phyloP scores from a whole-genome alignment of 305 asterid species.

The Petunia hybrid region DNA sequence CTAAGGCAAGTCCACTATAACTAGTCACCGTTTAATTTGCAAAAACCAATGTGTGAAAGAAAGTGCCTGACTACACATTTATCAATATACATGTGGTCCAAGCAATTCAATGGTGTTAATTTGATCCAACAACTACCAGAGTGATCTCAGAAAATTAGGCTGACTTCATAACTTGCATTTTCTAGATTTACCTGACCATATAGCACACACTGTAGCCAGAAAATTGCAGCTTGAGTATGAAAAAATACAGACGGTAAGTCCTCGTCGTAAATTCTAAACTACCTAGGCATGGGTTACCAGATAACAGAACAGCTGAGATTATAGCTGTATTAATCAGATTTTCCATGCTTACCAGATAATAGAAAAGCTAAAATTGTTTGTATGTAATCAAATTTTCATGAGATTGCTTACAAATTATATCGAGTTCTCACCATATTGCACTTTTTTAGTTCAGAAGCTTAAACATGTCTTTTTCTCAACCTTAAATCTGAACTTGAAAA shows the following conservation, averaged over 20 bases:
- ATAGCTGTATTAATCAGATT: not conserved
- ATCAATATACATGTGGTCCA: not conserved
- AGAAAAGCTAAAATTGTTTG: too few relatives aligned
- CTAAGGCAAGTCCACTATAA: slow-evolving; percentile 2
- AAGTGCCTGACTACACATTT: slow-evolving; percentile 11
- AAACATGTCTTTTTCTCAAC: not conserved
- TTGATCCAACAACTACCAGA: not conserved
- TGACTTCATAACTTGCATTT: slow-evolving; percentile 15
- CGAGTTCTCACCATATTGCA: not conserved
- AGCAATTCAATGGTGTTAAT: not conserved
- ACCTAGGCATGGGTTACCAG: slow-evolving; percentile 10
- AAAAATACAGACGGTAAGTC: not conserved
- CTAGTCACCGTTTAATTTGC: slow-evolving; percentile 24
- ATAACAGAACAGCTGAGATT: not conserved
- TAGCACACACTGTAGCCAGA: slow-evolving; percentile 4
- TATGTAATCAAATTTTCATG: not conserved
- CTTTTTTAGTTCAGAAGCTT: not conserved
- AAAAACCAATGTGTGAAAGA: not conserved
- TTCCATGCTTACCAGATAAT: too few relatives aligned
- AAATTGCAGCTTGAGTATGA: slow-evolving; percentile 16
- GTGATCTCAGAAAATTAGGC: not conserved
- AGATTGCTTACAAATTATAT: not conserved
- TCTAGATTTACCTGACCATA: slow-evolving; percentile 13
- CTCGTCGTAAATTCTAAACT: not conserved
- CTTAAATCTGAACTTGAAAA: slow-evolving; percentile 15